Conservation (phyloP, 2,329 filamentous ascomycete species). For the Fusarium sp. region DNA sequence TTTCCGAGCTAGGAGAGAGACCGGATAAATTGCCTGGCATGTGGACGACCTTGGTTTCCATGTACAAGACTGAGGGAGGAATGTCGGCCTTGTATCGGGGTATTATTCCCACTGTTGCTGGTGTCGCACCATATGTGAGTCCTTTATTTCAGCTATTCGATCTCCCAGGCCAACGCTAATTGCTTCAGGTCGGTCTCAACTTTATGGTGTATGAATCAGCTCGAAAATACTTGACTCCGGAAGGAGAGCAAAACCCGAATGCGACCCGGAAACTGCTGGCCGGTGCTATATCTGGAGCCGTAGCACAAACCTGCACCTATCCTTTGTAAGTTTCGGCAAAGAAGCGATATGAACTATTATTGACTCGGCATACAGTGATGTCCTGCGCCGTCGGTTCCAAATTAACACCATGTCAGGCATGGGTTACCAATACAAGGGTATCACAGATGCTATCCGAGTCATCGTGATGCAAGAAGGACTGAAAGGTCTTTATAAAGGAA, state of each 20-base stretch:
- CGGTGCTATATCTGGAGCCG: slow-evolving; percentile 93
- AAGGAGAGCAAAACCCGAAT: slow-evolving; percentile 86
- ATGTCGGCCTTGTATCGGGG: slow-evolving; percentile 89
- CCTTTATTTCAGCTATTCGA: not conserved
- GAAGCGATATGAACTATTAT: slow-evolving; percentile 36
- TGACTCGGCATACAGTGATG: slow-evolving; percentile 69
- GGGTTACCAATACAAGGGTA: slow-evolving; percentile 93
- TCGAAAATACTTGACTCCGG: slow-evolving; percentile 84
- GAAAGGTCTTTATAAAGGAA: slow-evolving; percentile 92
- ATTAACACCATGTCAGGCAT: slow-evolving; percentile 99
- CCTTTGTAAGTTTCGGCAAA: slow-evolving; percentile 77
- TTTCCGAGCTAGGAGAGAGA: slow-evolving; percentile 76
- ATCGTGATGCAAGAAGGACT: slow-evolving; percentile 89
- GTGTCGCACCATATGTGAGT: slow-evolving; percentile 90
- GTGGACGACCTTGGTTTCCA: slow-evolving; percentile 83
- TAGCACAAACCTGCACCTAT: slow-evolving; percentile 98
- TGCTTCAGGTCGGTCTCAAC: slow-evolving; percentile 83
- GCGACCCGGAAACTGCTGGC: slow-evolving; percentile 85
- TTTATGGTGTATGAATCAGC: slow-evolving; percentile 98
- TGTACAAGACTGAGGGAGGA: slow-evolving; percentile 95
- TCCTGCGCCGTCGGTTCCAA: slow-evolving; percentile 92
- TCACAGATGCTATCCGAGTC: slow-evolving; percentile 83
- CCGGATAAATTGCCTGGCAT: slow-evolving; percentile 85
- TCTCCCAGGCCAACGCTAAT: slow-evolving; percentile 8
- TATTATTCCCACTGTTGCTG: slow-evolving; percentile 92